These are phyloP conservation scores for Ramalina intermedia DNA, from an alignment of 495 filamentous ascomycete species.

Conservation along the genomic window DNA sequence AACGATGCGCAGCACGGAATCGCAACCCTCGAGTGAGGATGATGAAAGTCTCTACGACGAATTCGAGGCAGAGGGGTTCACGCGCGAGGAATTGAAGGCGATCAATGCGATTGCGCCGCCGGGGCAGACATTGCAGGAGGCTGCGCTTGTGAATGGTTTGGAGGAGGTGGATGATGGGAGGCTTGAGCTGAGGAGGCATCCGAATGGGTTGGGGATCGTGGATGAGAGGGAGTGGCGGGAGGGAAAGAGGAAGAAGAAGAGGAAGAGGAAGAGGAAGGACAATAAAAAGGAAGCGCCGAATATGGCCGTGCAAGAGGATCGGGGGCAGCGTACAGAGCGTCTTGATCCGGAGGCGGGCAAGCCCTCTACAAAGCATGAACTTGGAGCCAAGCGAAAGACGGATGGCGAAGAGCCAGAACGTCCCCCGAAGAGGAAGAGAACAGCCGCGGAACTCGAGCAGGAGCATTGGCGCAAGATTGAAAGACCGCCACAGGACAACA, in stretches of 20 bases:
- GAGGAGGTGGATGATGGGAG: background rate
- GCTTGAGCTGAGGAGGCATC: background rate
- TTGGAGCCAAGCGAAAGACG: background rate
- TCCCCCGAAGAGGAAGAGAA: background rate
- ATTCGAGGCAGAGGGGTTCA: slow-evolving; percentile 3
- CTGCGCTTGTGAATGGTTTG: background rate
- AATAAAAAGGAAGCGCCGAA: too few species aligned
- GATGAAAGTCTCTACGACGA: background rate
- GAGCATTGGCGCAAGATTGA: background rate
- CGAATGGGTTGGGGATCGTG: background rate
- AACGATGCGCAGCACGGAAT: too few species aligned
- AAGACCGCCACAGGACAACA: background rate
- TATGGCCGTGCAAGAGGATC: too few species aligned
- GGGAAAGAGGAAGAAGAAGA: background rate
- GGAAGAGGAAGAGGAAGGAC: background rate
- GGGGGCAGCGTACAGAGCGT: background rate
- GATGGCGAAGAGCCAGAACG: background rate
- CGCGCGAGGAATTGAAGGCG: slow-evolving; percentile 1
- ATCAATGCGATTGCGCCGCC: slow-evolving; percentile 1
- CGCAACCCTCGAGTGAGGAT: background rate
- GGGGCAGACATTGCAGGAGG: slow-evolving; percentile 3
- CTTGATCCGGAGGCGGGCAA: background rate
- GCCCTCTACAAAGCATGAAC: background rate
- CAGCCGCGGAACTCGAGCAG: background rate
- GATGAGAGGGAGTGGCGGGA: background rate